Evolutionary conservation across 805 yeast species (phyloP).

Genomic region (Cyberlindnera euphorbiiphila): DNA sequence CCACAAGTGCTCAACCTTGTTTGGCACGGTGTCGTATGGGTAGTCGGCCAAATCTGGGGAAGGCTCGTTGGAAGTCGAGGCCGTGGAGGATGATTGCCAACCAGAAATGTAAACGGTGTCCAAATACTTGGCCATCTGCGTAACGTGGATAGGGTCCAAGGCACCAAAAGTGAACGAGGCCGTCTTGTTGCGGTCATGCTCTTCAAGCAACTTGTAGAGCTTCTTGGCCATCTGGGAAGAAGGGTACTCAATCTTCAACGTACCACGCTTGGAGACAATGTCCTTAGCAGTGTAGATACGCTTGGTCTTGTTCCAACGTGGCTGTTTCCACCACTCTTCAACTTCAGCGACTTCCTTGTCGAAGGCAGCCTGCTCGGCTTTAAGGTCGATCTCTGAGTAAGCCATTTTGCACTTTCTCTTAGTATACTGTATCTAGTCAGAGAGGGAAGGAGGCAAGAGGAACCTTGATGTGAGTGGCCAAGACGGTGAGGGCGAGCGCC

Average conservation of each 20-base stretch:
- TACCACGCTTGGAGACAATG: constrained; percentile 84
- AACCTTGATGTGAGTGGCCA: no score
- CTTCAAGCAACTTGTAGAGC: constrained; percentile 61
- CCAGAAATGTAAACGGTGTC: constrained; percentile 94
- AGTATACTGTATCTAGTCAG: neutral
- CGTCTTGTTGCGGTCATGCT: constrained; percentile 70
- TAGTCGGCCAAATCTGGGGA: constrained; percentile 98
- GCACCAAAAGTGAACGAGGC: constrained; percentile 93
- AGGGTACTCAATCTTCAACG: constrained; percentile 69
- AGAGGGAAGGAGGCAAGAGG: neutral
- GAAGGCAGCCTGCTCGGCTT: constrained; percentile 25
- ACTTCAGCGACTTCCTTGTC: constrained; percentile 61
- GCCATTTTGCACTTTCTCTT: constrained; percentile 7
- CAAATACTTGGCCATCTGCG: constrained; percentile 95
- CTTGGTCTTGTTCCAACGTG: constrained; percentile 87
- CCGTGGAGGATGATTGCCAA: constrained; percentile 98
- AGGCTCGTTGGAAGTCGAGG: constrained; percentile 96
- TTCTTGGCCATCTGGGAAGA: constrained; percentile 80
- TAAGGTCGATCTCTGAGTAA: constrained; percentile 19
- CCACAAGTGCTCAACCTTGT: constrained; percentile 95
- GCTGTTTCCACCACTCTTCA: constrained; percentile 87
- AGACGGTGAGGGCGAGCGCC: no score
- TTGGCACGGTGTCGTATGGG: constrained; percentile 98
- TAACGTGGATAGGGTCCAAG: constrained; percentile 88
- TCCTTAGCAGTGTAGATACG: constrained; percentile 87